A percentile compares a stretch with the other conserved stretches of the same genome.
phyloP scores from a whole-genome alignment of 176 grass and related monocot genomes.

The Rhynchospora breviuscula region DNA sequence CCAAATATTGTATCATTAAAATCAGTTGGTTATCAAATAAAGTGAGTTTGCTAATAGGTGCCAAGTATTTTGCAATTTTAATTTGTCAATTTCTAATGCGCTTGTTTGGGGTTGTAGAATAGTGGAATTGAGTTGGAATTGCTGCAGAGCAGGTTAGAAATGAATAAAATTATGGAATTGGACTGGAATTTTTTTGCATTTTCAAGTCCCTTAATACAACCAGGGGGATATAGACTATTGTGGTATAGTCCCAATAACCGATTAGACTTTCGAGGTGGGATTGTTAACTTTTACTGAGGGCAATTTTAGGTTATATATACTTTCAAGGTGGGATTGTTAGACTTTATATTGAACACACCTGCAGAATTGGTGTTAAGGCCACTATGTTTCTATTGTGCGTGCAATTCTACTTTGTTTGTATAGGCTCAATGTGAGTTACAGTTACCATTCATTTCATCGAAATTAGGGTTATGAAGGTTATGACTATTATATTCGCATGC shows the following conservation, averaged over 20 bases:
- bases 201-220: too few species aligned
- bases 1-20: neutral
- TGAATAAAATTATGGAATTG: neutral
- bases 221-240: too few species aligned
- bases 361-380: neutral
- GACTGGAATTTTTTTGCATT: neutral
- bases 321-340: neutral
- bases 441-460: neutral
- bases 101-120: neutral
- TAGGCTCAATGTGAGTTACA: neutral
- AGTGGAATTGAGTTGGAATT: neutral
- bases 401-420: neutral
- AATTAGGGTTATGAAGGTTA: neutral
- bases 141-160: neutral
- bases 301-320: too few species aligned
- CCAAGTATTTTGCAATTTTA: neutral
- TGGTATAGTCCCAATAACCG: too few species aligned
- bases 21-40: neutral
- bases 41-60: neutral
- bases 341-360: neutral
- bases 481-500: neutral
- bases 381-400: neutral
- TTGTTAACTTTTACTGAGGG: neutral
- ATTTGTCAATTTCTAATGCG: neutral
- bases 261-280: neutral